Evolutionary conservation across 2,329 filamentous ascomycete genomes (phyloP).

Genomic region (Massarina eburnea): DNA sequence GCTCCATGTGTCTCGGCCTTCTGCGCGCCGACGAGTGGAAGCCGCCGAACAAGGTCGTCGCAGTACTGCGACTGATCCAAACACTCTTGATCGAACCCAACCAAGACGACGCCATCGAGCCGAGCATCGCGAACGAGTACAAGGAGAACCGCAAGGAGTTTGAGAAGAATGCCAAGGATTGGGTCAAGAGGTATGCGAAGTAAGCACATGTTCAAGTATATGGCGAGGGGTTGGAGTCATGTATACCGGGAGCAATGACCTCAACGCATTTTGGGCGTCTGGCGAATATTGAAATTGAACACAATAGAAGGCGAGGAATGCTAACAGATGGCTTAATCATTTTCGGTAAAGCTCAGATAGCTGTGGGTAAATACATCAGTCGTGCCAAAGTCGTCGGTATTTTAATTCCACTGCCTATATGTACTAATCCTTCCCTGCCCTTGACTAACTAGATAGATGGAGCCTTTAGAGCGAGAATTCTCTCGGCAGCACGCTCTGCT

Average conservation of each 20-base stretch:
- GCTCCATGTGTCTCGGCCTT: slow-evolving; percentile 82
- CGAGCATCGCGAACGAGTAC: slow-evolving; percentile 82
- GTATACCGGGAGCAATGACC: slow-evolving; percentile 1
- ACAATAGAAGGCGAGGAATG: not conserved
- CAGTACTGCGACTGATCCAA: slow-evolving; percentile 76
- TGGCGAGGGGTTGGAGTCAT: not conserved
- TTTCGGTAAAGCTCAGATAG: not conserved
- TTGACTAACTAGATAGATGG: not conserved
- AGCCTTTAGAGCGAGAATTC: slow-evolving; percentile 25
- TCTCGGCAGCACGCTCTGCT: slow-evolving; percentile 30
- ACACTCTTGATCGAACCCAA: slow-evolving; percentile 77
- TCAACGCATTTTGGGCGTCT: slow-evolving; percentile 37
- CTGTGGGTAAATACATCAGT: not conserved
- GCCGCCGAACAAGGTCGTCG: slow-evolving; percentile 73
- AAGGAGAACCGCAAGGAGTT: slow-evolving; percentile 68
- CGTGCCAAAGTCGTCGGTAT: not conserved
- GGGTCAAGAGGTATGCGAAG: slow-evolving; percentile 72
- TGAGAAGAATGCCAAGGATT: slow-evolving; percentile 72
- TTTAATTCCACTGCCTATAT: not conserved
- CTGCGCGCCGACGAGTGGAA: slow-evolving; percentile 91
- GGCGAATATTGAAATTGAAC: slow-evolving; percentile 26
- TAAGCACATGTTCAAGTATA: slow-evolving; percentile 16
- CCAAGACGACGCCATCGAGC: slow-evolving; percentile 86
- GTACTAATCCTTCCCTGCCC: not conserved
- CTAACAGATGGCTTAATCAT: not conserved